Base-by-base conservation (phyloP, 108 stramenopile genomes). In the Bacterosira constricta region DNA sequence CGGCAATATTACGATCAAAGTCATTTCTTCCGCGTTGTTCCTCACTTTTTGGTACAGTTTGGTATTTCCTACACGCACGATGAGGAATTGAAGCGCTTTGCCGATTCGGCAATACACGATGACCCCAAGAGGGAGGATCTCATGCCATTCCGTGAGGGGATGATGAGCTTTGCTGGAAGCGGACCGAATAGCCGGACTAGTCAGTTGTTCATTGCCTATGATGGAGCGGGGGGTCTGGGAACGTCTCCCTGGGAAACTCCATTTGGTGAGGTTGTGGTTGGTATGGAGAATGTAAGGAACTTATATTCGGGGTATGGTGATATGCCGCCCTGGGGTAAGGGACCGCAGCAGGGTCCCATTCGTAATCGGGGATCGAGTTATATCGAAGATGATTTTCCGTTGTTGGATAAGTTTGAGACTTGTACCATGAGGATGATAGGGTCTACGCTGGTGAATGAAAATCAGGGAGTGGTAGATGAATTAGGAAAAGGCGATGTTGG, bases 31-130 rank as follows among this genome's bases (percentile, higher is more conserved):
- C 90, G 90, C 15, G 86, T 85, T 3, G 93, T 94, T 0, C 85
- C 82, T 6, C 85, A 90, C 13, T 97, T 94, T 50, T 64, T 96
- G 41, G 92, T 94, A 4, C 96, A 97, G 66, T 97, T 97, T 69
- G 96, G 96, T 0, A 93, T 97, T 50, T 58, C 70, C 6, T 93
- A 92, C 74, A 79, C 80, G 13, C 42, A 61, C 18, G 81, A 88
- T 46, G 21, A 52, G 20, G 75, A 79, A 35, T 51, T 94, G 50
- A 83, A 80, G 69, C 15, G 62, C 12, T 50, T 77, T 21, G 62
- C 75, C 4, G 27, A 75, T 23, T 36, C 69, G 15, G 85, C 83
- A 36, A 89, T 91, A 39, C 89, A 87, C 12, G 81, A 88, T 25
- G 75, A 83, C 58, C 85, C 83, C 9, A 69, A 74, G 20, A 51